These are phyloP conservation scores for Rhizophagus clarus DNA, from an alignment of 192 early-diverging fungal genomes.

Conservation along the genomic window DNA sequence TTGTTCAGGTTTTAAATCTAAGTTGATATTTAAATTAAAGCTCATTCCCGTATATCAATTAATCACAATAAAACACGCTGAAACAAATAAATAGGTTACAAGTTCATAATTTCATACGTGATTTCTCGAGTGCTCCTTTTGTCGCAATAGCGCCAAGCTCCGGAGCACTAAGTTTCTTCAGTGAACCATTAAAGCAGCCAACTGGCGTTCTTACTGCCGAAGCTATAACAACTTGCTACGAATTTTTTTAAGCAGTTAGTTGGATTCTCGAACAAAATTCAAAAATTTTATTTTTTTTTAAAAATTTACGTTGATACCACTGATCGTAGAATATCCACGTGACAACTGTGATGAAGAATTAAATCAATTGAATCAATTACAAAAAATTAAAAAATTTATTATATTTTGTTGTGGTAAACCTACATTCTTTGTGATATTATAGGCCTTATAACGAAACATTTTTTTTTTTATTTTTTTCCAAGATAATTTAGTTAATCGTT, in stretches of 20 bases:
- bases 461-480: not conserved
- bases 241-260: not conserved
- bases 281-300: not conserved
- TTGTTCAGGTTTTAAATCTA: constrained; percentile 73
- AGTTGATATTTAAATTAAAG: not conserved
- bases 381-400: not conserved
- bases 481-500: too few relatives aligned
- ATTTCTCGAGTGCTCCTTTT: constrained; percentile 79
- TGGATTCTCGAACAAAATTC: not conserved
- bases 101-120: constrained; percentile 46
- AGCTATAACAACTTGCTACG: constrained; percentile 60
- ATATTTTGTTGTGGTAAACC: too few relatives aligned
- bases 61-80: too few relatives aligned
- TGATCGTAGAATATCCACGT: not conserved
- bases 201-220: constrained; percentile 90
- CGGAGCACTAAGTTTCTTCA: constrained; percentile 80
- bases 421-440: not conserved
- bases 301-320: not conserved
- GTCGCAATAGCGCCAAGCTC: constrained; percentile 88
- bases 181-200: constrained; percentile 86
- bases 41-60: not conserved
- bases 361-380: not conserved
- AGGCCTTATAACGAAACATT: not conserved
- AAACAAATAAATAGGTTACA: too few relatives aligned
- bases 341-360: not conserved